Evolutionary conservation across 2,329 filamentous ascomycete genomes (phyloP).

Genomic region (Aspergillus sp.): DNA sequence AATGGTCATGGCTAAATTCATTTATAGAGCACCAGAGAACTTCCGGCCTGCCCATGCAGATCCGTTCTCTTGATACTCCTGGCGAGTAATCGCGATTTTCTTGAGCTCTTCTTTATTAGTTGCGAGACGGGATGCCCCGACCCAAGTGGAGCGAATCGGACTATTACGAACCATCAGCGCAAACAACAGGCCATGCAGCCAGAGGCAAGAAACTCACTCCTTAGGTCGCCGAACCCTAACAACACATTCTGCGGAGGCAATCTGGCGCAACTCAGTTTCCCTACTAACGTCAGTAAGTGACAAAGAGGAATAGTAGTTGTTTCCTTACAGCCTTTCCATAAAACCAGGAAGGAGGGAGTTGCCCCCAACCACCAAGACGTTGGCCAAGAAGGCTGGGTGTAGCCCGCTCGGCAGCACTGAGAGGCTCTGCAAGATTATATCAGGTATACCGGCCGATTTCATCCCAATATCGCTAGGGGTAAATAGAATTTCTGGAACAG

Average conservation of each 20-base stretch:
- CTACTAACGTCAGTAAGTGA: constrained; percentile 30
- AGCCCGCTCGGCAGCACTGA: constrained; percentile 74
- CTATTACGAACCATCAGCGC: constrained; percentile 26
- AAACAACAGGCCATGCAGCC: neutral
- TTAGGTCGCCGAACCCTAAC: constrained; percentile 69
- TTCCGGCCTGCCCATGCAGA: constrained; percentile 70
- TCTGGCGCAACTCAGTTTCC: constrained; percentile 68
- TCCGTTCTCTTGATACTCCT: constrained; percentile 88
- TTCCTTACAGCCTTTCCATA: constrained; percentile 65
- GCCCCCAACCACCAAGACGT: constrained; percentile 85
- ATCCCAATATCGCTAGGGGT: constrained; percentile 82
- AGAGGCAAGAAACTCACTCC: constrained; percentile 47
- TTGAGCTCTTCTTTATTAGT: constrained; percentile 64
- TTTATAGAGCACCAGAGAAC: constrained; percentile 53
- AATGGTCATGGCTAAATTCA: neutral
- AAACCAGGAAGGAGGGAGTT: constrained; percentile 80
- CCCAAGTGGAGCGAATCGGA: constrained; percentile 79
- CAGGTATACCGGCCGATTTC: constrained; percentile 76
- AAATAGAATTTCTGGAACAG: constrained; percentile 87
- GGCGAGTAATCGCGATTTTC: constrained; percentile 72
- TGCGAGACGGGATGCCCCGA: constrained; percentile 77
- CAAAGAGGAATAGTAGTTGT: neutral
- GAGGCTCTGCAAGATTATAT: constrained; percentile 78
- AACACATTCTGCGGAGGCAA: constrained; percentile 73
- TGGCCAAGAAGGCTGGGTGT: constrained; percentile 80